Evolutionary conservation across 2,329 filamentous ascomycete species (phyloP).

Genomic region (Arachnomyces sp.): DNA sequence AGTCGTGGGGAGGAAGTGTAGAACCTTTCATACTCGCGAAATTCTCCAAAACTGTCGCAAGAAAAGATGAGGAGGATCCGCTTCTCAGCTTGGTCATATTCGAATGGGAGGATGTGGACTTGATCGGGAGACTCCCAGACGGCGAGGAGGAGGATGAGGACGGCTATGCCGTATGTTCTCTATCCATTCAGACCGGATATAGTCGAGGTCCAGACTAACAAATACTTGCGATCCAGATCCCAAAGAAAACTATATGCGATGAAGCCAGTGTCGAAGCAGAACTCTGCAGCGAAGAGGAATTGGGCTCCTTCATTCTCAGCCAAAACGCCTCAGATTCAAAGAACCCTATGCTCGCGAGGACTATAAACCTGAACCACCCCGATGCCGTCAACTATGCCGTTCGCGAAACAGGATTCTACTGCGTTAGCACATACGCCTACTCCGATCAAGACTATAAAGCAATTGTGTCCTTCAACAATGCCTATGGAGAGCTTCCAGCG

Average conservation of each 20-base stretch:
- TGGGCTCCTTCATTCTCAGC: constrained; percentile 76
- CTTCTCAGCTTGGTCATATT: constrained; percentile 82
- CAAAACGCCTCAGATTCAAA: constrained; percentile 65
- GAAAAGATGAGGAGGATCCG: constrained; percentile 59
- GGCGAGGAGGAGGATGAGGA: constrained; percentile 38
- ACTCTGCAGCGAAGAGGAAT: constrained; percentile 67
- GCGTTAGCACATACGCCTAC: constrained; percentile 71
- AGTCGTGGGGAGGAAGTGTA: constrained; percentile 76
- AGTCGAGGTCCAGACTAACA: constrained; percentile 10
- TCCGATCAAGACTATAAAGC: constrained; percentile 64
- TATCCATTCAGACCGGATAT: constrained; percentile 8
- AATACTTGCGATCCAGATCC: constrained; percentile 23
- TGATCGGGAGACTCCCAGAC: constrained; percentile 63
- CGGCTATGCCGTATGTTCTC: constrained; percentile 37
- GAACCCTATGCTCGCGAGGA: constrained; percentile 68
- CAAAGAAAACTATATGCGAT: constrained; percentile 70
- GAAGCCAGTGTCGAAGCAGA: constrained; percentile 59
- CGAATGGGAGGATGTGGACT: constrained; percentile 79
- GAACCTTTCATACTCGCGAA: constrained; percentile 86
- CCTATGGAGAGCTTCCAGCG: constrained; percentile 90
- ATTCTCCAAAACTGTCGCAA: constrained; percentile 56
- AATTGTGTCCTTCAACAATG: constrained; percentile 86
- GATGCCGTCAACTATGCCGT: constrained; percentile 70
- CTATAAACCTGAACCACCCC: constrained; percentile 72
- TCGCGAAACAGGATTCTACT: constrained; percentile 92